Evolutionary conservation across 2,329 filamentous ascomycete species (phyloP).

Genomic region (Colletotrichum sp.): DNA sequence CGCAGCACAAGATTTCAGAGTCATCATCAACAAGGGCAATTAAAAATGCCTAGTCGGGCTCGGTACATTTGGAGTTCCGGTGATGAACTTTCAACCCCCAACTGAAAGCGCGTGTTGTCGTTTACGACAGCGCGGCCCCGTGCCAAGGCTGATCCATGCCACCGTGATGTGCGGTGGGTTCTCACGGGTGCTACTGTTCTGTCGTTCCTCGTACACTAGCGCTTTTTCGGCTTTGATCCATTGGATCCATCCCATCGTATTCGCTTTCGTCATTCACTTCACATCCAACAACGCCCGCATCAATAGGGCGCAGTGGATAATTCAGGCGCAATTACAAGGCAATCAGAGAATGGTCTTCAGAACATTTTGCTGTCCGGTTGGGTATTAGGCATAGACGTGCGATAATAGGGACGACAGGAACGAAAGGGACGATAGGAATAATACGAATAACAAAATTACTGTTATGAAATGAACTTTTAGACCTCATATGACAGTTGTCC

Average conservation of each 20-base stretch:
- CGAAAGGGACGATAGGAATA: too few relatives aligned
- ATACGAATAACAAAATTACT: too few relatives aligned
- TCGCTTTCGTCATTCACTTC: neutral
- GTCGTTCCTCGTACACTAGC: neutral
- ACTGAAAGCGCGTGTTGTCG: neutral
- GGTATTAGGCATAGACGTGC: too few relatives aligned
- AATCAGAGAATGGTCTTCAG: neutral
- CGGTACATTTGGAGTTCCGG: neutral
- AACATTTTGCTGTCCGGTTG: neutral
- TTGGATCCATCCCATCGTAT: neutral
- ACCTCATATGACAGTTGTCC: rapidly evolving
- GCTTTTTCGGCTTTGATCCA: neutral
- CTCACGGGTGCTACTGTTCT: neutral
- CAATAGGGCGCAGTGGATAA: neutral
- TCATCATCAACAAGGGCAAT: neutral
- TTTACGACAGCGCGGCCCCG: neutral
- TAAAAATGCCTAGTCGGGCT: neutral
- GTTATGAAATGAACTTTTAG: rapidly evolving
- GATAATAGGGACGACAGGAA: too few relatives aligned
- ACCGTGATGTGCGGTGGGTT: neutral
- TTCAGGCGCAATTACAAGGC: neutral
- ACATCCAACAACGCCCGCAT: neutral
- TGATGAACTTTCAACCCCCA: neutral
- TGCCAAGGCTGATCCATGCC: neutral
- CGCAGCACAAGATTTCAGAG: neutral